Base-by-base conservation (phyloP, 1,284 basidiomycete genomes). In the Gomphus sp. region DNA sequence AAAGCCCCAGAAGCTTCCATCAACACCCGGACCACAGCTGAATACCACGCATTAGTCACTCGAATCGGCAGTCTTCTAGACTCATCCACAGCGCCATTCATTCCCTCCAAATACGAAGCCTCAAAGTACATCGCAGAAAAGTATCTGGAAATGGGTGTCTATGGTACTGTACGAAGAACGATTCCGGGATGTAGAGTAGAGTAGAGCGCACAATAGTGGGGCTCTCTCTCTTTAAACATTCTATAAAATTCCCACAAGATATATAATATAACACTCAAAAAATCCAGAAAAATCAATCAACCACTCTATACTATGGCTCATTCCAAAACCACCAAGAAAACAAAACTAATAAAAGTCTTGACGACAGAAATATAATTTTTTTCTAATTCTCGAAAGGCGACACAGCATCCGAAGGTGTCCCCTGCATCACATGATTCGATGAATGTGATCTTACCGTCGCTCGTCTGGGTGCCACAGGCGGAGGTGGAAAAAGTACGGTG, bases 41-140 rank as follows among this genome's bases (percentile, higher is more conserved):
- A 22, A 22, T 22, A 1, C 22, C 22, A 22, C 14, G 66, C 66
- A 3, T 89, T 89, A 64, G 86, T 89, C 7, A 66, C 79, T 12
- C 73, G 75, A 0, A 73, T 88, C 22, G 76, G 72, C 0, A 68
- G 71, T 33, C 68, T 87, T 9, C 79, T 88, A 3, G 76, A 89
- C 63, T 72, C 72, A 53, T 71, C 81, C 33, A 69, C 69, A 3
- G 72, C 81, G 12, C 56, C 69, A 12, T 71, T 72, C 10, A 76
- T 72, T 0, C 70, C 72, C 0, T 68, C 74, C 9, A 63, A 68
- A 0, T 81, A 75, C 5, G 37, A 41, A 22, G 53, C 44, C 3
- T 43, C 25, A 18, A 43, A 55, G 71, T 66, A 59, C 11, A 67
- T 73, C 4, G 79, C 80, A 37, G 80, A 85, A 65, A 73, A 70